phyloP scores from a whole-genome alignment of 2,329 filamentous ascomycete species.

The Colletotrichum destructivum region DNA sequence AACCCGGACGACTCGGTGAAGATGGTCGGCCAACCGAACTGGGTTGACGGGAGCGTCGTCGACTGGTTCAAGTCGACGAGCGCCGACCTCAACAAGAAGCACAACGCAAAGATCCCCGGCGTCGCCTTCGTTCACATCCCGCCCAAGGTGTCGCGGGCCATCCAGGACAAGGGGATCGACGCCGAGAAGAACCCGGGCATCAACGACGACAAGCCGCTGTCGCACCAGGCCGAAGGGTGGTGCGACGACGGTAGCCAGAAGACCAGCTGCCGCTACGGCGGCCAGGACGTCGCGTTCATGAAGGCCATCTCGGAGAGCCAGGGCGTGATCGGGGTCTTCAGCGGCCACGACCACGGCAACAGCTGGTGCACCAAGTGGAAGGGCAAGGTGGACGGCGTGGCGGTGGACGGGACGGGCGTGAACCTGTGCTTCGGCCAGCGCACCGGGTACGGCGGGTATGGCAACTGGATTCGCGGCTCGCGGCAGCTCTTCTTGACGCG shows the following conservation, averaged over 20 bases:
- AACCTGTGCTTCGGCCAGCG: conserved; percentile 75
- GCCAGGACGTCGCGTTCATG: conserved; percentile 75
- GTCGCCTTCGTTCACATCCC: conserved; percentile 67
- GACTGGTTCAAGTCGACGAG: conserved; percentile 60
- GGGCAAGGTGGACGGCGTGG: conserved; percentile 52
- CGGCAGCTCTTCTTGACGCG: conserved; percentile 68
- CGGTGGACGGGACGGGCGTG: conserved; percentile 59
- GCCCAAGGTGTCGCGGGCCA: conserved; percentile 57
- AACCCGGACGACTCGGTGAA: conserved; percentile 44
- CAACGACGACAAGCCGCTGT: conserved; percentile 58
- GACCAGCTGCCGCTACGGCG: conserved; percentile 58
- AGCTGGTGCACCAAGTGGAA: conserved; percentile 71
- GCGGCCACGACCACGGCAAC: conserved; percentile 77
- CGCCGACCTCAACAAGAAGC: conserved; percentile 48
- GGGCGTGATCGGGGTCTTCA: conserved; percentile 72
- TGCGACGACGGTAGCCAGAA: conserved; percentile 57
- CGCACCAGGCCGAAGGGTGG: conserved; percentile 61
- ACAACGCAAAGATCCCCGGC: conserved; percentile 58
- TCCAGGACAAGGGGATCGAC: conserved; percentile 57
- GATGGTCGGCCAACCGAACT: conserved; percentile 56
- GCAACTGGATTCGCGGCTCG: conserved; percentile 73
- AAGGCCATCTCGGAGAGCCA: conserved; percentile 67
- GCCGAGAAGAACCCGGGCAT: conserved; percentile 59
- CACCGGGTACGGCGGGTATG: conserved; percentile 80
- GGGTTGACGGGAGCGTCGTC: conserved; percentile 62